These are phyloP conservation scores for Pleomassaria siparia DNA, from an alignment of 2,329 filamentous ascomycete species.

Conservation along the genomic window DNA sequence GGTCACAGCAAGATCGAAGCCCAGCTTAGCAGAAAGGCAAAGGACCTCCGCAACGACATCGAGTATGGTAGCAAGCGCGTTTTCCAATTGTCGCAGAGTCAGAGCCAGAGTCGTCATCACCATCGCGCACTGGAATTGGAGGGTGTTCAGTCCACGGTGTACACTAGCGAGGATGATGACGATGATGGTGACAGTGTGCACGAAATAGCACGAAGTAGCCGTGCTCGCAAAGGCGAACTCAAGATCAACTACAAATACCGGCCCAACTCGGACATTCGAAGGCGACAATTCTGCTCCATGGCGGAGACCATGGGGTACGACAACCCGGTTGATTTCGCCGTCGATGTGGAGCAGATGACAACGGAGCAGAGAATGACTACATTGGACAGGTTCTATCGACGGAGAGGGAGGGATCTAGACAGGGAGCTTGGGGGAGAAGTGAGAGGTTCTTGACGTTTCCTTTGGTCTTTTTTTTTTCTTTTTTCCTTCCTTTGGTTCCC, in stretches of 20 bases:
- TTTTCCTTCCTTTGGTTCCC: too few relatives aligned
- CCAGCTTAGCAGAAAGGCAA: slow-evolving; percentile 74
- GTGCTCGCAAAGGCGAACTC: slow-evolving; percentile 39
- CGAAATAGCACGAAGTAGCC: slow-evolving; percentile 18
- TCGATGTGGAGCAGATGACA: slow-evolving; percentile 88
- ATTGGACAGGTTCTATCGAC: slow-evolving; percentile 77
- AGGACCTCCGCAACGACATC: slow-evolving; percentile 58
- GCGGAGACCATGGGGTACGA: slow-evolving; percentile 75
- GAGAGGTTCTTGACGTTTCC: too few relatives aligned
- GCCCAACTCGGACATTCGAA: slow-evolving; percentile 72
- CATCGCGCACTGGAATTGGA: background rate
- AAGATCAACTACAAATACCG: slow-evolving; percentile 64
- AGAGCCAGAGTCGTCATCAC: slow-evolving; percentile 16
- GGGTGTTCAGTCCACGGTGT: slow-evolving; percentile 16
- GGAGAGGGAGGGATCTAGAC: slow-evolving; percentile 56
- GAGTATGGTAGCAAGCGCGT: slow-evolving; percentile 57
- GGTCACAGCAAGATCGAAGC: slow-evolving; percentile 92
- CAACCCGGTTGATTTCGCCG: slow-evolving; percentile 78
- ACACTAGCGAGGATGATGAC: slow-evolving; percentile 14
- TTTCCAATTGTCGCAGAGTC: slow-evolving; percentile 55
- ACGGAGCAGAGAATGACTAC: slow-evolving; percentile 77
- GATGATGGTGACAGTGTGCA: slow-evolving; percentile 17
- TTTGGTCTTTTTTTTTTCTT: too few relatives aligned
- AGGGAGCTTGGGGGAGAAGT: slow-evolving; percentile 8
- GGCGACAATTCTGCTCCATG: slow-evolving; percentile 89